These are phyloP conservation scores for Trapa bicornis DNA, from an alignment of 345 rosid genomes.

Conservation along the genomic window DNA sequence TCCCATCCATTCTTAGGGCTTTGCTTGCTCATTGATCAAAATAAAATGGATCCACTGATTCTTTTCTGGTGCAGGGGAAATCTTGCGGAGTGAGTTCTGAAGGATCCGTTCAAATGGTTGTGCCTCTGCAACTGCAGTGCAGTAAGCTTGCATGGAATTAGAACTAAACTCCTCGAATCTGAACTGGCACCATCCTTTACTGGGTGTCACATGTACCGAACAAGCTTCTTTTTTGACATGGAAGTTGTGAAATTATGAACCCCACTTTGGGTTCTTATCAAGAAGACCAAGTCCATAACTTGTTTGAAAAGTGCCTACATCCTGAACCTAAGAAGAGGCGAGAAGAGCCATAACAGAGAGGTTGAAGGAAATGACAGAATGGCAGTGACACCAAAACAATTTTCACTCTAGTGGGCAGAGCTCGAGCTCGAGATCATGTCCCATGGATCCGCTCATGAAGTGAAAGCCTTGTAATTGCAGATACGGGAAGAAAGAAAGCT, in stretches of 20 bases:
- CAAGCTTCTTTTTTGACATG: constrained; percentile 8
- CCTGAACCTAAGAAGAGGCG: constrained; percentile 45
- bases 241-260: constrained; percentile 35
- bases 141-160: too few relatives aligned
- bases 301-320: constrained; percentile 48
- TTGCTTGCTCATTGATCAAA: too few relatives aligned
- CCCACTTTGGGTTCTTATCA: constrained; percentile 46
- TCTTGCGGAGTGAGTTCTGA: constrained; percentile 46
- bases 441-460: constrained; percentile 17
- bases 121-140: too few relatives aligned
- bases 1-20: too few relatives aligned
- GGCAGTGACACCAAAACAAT: constrained; percentile 57
- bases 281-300: constrained; percentile 37
- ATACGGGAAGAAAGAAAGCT: not conserved
- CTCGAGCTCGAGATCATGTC: constrained; percentile 88
- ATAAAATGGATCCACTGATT: not conserved
- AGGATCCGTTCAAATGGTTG: constrained; percentile 38
- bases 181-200: constrained; percentile 15
- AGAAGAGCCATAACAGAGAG: constrained; percentile 46
- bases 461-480: not conserved
- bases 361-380: constrained; percentile 57
- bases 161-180: constrained; percentile 4
- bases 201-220: constrained; percentile 13
- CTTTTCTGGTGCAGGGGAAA: constrained; percentile 31
- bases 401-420: constrained; percentile 97